These are phyloP conservation scores for Leptomonas pyrrhocoris DNA, from an alignment of 208 protist species.

Conservation along the genomic window DNA sequence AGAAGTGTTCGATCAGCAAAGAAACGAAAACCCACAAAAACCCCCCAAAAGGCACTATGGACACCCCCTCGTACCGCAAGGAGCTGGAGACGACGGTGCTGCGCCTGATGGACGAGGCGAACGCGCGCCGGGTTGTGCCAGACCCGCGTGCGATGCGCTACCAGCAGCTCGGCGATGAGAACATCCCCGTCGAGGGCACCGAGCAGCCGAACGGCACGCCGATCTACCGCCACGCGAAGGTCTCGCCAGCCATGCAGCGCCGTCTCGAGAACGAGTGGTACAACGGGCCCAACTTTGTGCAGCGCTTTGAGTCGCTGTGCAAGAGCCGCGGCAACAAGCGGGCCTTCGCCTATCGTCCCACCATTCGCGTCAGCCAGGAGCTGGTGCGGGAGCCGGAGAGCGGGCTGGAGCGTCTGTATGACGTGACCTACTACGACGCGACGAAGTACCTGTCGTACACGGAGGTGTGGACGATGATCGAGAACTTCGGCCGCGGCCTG, in stretches of 20 bases:
- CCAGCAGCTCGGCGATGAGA: slow-evolving; percentile 26
- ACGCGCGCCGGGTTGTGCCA: slow-evolving; percentile 34
- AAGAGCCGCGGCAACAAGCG: slow-evolving; percentile 22
- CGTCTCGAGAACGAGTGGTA: slow-evolving; percentile 42
- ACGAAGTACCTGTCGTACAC: slow-evolving; percentile 49
- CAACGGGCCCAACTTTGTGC: slow-evolving; percentile 48
- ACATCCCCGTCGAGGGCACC: slow-evolving; percentile 21
- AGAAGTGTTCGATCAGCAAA: no score
- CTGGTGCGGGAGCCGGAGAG: slow-evolving; percentile 47
- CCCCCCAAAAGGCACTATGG: slow-evolving; percentile 10
- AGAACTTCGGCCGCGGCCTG: slow-evolving; percentile 60
- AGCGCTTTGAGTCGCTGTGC: slow-evolving; percentile 50
- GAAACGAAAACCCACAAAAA: not conserved
- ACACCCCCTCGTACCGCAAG: slow-evolving; percentile 21
- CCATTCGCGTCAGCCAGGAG: slow-evolving; percentile 49
- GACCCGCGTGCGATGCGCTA: slow-evolving; percentile 37
- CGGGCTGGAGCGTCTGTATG: slow-evolving; percentile 50
- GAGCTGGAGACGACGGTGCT: slow-evolving; percentile 52
- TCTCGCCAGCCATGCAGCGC: slow-evolving; percentile 53
- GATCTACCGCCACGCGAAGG: slow-evolving; percentile 44
- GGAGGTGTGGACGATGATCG: slow-evolving; percentile 41
- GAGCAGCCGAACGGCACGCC: slow-evolving; percentile 41
- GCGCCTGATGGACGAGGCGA: slow-evolving; percentile 47
- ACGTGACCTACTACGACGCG: slow-evolving; percentile 57
- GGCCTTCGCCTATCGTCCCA: slow-evolving; percentile 61